Conservation (phyloP, 768 basidiomycete genomes). For the Pleurotus tuber-regium region DNA sequence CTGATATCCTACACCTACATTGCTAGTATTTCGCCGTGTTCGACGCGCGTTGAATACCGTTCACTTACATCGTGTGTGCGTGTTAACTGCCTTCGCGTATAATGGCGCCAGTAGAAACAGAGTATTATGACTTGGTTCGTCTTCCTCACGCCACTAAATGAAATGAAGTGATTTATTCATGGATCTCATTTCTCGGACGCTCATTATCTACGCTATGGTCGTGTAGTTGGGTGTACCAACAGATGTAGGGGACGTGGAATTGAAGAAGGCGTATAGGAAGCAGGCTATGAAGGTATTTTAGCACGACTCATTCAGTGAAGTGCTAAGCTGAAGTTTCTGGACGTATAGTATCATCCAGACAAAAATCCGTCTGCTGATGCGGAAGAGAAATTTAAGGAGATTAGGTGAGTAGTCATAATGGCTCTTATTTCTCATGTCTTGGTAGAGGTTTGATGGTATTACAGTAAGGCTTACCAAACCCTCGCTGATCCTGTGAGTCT, state of each 20-base stretch:
- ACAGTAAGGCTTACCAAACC: slow-evolving; percentile 93
- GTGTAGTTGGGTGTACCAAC: slow-evolving; percentile 64
- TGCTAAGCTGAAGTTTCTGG: too few species aligned
- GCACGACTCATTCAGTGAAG: background rate
- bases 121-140: slow-evolving; percentile 83
- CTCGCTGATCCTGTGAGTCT: slow-evolving; percentile 73
- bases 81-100: too few species aligned
- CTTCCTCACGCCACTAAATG: background rate
- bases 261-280: slow-evolving; percentile 96
- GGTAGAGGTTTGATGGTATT: background rate
- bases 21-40: too few species aligned
- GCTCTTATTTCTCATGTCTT: background rate
- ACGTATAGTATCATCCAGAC: slow-evolving; percentile 95
- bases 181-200: too few species aligned
- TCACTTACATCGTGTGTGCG: too few species aligned
- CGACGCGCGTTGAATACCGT: too few species aligned
- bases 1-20: too few species aligned
- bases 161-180: slow-evolving; percentile 9
- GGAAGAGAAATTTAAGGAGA: slow-evolving; percentile 95
- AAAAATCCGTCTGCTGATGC: slow-evolving; percentile 93
- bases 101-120: slow-evolving; percentile 90
- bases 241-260: slow-evolving; percentile 72
- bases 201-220: too few species aligned
- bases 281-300: slow-evolving; percentile 83
- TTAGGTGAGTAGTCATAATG: slow-evolving; percentile 61